Conservation (phyloP, 495 filamentous ascomycete genomes). For the Recurvomyces mirabilis region DNA sequence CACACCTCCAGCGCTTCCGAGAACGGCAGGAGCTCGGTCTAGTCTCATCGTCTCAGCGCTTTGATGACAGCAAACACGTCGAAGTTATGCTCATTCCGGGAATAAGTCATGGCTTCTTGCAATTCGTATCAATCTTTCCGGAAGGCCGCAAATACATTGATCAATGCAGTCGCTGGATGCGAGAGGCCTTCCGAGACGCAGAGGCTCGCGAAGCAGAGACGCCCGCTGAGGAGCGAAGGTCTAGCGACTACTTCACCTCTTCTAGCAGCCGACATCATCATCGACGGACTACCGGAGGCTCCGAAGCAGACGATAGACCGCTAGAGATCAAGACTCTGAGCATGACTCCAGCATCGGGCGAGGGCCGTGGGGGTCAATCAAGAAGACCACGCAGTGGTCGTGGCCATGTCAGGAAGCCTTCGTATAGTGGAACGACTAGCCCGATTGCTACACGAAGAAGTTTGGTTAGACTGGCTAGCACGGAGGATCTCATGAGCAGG, state of each 20-base stretch:
- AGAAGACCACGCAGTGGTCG: conserved; percentile 24
- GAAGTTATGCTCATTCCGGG: conserved; percentile 78
- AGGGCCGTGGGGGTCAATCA: conserved; percentile 1
- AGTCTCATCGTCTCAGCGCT: conserved; percentile 31
- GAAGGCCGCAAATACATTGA: conserved; percentile 76
- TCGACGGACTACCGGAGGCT: conserved; percentile 43
- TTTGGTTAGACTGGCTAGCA: conserved; percentile 63
- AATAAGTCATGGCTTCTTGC: conserved; percentile 82
- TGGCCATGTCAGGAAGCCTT: conserved; percentile 25
- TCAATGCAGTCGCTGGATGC: conserved; percentile 65
- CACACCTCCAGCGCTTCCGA: conserved; percentile 58
- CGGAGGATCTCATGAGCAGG: conserved; percentile 71
- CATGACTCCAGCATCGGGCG: not conserved
- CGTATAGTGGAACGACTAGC: conserved; percentile 30
- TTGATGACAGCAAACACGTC: conserved; percentile 65
- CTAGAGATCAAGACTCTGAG: conserved; percentile 59
- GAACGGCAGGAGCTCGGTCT: conserved; percentile 54
- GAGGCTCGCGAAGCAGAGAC: conserved; percentile 7
- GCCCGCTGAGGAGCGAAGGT: conserved; percentile 3
- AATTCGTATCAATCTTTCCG: conserved; percentile 76
- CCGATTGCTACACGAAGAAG: conserved; percentile 34
- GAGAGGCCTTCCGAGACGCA: conserved; percentile 45
- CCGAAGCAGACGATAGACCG: conserved; percentile 65
- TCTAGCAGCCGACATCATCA: not conserved
- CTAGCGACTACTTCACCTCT: conserved; percentile 24